Evolutionary conservation across 805 yeast genomes (phyloP).

Genomic region (Yamadazyma nakazawae): DNA sequence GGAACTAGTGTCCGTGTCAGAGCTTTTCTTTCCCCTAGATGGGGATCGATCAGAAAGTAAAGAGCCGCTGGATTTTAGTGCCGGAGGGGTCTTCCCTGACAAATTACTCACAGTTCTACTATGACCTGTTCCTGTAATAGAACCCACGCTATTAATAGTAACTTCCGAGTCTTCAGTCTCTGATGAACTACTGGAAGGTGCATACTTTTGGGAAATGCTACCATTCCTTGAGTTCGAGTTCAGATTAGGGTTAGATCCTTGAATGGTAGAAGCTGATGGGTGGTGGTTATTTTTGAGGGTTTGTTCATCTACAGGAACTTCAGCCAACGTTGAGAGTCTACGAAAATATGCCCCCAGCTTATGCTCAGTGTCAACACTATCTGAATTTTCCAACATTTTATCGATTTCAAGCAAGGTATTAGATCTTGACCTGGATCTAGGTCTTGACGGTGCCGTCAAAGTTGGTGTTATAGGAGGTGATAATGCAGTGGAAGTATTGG

Average conservation of each 20-base stretch:
- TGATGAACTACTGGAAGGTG: constrained; percentile 6
- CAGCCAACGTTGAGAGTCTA: constrained; percentile 62
- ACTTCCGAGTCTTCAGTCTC: constrained; percentile 7
- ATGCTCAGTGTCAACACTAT: constrained; percentile 40
- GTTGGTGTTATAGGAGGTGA: constrained; percentile 14
- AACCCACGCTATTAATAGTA: neutral
- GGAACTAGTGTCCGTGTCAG: constrained; percentile 16
- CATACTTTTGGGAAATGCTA: constrained; percentile 6
- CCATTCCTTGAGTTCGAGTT: constrained; percentile 12
- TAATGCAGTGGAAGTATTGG: neutral
- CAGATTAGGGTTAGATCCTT: constrained; percentile 8
- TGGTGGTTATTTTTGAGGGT: neutral
- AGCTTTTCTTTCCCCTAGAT: constrained; percentile 4
- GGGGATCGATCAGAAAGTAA: constrained; percentile 1
- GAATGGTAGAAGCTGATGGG: neutral
- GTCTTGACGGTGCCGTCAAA: neutral
- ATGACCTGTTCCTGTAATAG: neutral
- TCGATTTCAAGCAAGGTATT: constrained; percentile 36
- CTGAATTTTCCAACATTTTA: constrained; percentile 34
- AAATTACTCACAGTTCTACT: constrained; percentile 3
- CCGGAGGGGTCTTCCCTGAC: constrained; percentile 9
- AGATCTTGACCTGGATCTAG: constrained; percentile 27
- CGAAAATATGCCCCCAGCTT: constrained; percentile 63
- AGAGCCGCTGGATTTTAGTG: constrained; percentile 1
- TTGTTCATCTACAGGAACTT: constrained; percentile 28